Base-by-base conservation (phyloP, 306 rosid genomes). In the Adenanthera pavonina region DNA sequence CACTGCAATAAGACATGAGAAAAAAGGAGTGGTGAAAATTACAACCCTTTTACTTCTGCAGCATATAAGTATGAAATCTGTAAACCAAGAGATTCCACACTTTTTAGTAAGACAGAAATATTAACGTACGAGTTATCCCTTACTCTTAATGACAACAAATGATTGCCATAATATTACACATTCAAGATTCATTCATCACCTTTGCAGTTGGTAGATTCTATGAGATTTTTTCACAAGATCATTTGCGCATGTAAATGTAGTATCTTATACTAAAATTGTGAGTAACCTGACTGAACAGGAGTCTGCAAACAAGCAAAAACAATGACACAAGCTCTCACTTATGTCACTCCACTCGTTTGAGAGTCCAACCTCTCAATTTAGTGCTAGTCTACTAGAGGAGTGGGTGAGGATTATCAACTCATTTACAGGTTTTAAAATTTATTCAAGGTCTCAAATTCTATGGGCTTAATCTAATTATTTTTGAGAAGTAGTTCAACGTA, bases 111-210 rank as follows among this genome's bases (percentile, higher is more conserved):
- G 52, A 38, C 41, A 13, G 10, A 51, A 72, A 34, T 52, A 19
- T 73, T 49, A 20, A 47, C 51, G 47, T 38, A 54, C 51, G 10
- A 20, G 33, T 53, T 57, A 30, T 34, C 13, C 49, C 34, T 3
- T 17, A 53, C 52, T 16, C 35, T 36, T 53, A 74, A 36, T n/a
- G 51, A 35, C 11, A 36, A 30, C 25, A 53, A 35, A 17, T 10
- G 40, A 17, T 74, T n/a, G 12, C 38, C 64, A 11, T 56, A 52
- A 44, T 46, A 46, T 47, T 17, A 69, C 74, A 43, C 12, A 5
- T 41, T 68, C 52, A 16, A 69, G 54, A 69, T 17, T 69, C 53
- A 46, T 43, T 69, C 40, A 44, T 69, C 74, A 19, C 56, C 38
- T 8, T 12, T 19, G 46, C 47, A 65, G 40, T 15, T 13, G 47